Percentiles rank a stretch among this genome's conserved stretches.
Conservation (phyloP, 1,284 basidiomycete genomes). For the Pseudozyma sp. region DNA sequence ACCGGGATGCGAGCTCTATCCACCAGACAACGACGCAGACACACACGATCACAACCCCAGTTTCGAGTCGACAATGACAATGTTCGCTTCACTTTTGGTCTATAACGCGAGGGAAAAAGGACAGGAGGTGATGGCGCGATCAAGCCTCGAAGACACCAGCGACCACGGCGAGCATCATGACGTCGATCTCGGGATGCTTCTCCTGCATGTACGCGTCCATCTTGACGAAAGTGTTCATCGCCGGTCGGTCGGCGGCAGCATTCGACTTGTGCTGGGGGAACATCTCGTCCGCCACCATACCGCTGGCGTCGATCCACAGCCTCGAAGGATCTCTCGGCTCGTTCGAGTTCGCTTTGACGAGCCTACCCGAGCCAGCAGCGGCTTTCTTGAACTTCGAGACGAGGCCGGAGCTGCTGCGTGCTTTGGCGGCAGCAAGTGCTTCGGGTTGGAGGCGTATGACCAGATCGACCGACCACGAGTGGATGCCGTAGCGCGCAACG, state of each 20-base stretch:
- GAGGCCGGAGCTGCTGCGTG: conserved; percentile 2
- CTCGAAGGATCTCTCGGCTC: conserved; percentile 40
- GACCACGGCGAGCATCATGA: conserved; percentile 64
- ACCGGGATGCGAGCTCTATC: no score
- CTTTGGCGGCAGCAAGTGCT: conserved; percentile 21
- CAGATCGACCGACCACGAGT: conserved; percentile 79
- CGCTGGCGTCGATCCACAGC: conserved; percentile 55
- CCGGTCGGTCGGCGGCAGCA: conserved; percentile 21
- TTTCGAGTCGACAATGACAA: no score
- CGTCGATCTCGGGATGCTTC: conserved; percentile 63
- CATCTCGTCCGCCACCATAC: conserved; percentile 57
- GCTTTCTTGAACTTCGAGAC: conserved; percentile 18
- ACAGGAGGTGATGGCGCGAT: neutral
- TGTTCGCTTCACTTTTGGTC: no score
- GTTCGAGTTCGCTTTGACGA: conserved; percentile 14
- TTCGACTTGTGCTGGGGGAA: conserved; percentile 55
- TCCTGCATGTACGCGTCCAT: conserved; percentile 55
- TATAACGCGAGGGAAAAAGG: no score
- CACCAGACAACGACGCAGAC: no score
- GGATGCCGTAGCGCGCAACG: conserved; percentile 81
- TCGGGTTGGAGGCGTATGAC: conserved; percentile 73
- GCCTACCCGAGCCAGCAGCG: conserved; percentile 9
- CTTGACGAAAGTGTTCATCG: conserved; percentile 51
- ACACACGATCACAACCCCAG: no score
- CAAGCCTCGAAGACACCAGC: conserved; percentile 58